These are phyloP conservation scores for Dactylella cylindrospora DNA, from an alignment of 2,329 filamentous ascomycete species.

Conservation along the genomic window DNA sequence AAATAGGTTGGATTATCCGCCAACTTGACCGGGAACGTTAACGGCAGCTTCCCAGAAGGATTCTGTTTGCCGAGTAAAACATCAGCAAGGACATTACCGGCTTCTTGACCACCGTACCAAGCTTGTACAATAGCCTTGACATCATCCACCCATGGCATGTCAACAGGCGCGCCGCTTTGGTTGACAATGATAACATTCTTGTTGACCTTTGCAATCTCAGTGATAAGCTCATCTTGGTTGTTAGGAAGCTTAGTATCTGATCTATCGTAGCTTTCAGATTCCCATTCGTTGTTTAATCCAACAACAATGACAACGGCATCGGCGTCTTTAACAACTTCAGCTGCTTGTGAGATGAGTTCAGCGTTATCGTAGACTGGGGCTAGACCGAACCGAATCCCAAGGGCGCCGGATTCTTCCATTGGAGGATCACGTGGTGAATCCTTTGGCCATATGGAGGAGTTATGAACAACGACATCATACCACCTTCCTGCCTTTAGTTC, in stretches of 20 bases:
- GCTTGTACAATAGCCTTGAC: conserved; percentile 68
- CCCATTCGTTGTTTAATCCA: conserved; percentile 72
- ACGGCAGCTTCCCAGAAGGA: conserved; percentile 69
- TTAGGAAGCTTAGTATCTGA: conserved; percentile 63
- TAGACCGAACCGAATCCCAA: conserved; percentile 62
- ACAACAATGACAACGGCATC: conserved; percentile 68
- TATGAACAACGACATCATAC: conserved; percentile 22
- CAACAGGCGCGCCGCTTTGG: conserved; percentile 60
- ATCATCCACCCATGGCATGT: conserved; percentile 69
- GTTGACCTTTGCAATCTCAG: conserved; percentile 65
- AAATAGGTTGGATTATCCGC: conserved; percentile 70
- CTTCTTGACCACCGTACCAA: conserved; percentile 68
- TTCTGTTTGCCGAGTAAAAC: conserved; percentile 66
- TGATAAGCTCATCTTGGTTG: conserved; percentile 62
- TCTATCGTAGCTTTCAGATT: conserved; percentile 72
- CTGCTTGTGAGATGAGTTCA: conserved; percentile 53
- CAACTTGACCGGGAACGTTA: conserved; percentile 66
- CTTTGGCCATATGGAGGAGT: conserved; percentile 35
- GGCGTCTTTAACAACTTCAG: conserved; percentile 62
- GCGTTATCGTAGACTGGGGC: conserved; percentile 21
- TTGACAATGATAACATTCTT: conserved; percentile 67
- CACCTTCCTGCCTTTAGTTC: conserved; percentile 29
- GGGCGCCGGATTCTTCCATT: conserved; percentile 55
- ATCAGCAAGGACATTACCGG: conserved; percentile 68
- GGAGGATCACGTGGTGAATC: conserved; percentile 30